Evolutionary conservation across 345 rosid species (phyloP), one percentile per base, ranked within the genome.

Genomic region (Cardiospermum halicacabum): DNA sequence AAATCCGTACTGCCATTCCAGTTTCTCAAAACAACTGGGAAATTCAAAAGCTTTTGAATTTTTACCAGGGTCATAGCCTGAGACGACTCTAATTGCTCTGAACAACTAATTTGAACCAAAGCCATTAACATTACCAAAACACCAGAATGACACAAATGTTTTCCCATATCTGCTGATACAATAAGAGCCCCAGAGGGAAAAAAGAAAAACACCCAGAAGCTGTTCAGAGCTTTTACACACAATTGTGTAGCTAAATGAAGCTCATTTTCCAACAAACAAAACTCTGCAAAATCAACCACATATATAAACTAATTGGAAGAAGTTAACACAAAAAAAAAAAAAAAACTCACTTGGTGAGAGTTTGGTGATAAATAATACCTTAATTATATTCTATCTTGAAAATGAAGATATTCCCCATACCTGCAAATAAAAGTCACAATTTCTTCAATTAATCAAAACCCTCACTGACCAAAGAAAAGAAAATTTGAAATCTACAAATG

Each of bases 1-100:
- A 91, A 94, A 61, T 91, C 88, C 0, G 83, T 89, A 42, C 71
- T 57, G 70, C 77, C 78, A 74, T 81, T 90, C 98, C 98, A 93
- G 75, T 80, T 65, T 53, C 66, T 80, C 42, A 89, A 75, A 63
- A 83, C 80, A 53, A 71, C 69, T 12, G 97, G 95, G 72, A 77
- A 64, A 77, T 83, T 73, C 56, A 94, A 75, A 72, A 94, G 88
- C 54, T 70, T 69, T 56, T 76, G 87, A 54, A 94, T 82, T 66
- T 96, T 83, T 62, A 85, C 12, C 15, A 91, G 95, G 27, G 85
- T 85, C 65, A 78, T 82, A 67, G 83, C 80, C 72, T 87, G 83
- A 58, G 99, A 89, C 58, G 92, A 86, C 26, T 85, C 86, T 24
- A 83, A 81, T 56, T 87, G 99, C 73, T 73, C 81, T 24, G 97